Conservation (phyloP, 1,284 basidiomycete species). For the Ustilago trichophora region DNA sequence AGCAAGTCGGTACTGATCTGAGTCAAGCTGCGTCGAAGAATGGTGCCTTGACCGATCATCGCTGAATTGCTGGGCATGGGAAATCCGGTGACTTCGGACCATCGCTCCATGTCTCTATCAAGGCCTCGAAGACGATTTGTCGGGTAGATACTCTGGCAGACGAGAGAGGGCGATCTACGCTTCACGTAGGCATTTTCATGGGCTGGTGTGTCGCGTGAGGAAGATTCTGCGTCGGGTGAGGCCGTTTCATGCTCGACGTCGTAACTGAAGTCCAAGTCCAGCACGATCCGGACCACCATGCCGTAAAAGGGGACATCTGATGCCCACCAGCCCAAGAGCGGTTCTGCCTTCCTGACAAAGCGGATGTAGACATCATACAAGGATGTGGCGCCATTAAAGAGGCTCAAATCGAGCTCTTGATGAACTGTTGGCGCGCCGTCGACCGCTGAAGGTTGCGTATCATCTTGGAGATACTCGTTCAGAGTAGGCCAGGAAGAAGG, state of each 20-base stretch:
- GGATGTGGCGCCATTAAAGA: conserved; percentile 26
- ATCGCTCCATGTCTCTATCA: conserved; percentile 35
- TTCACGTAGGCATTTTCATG: background rate
- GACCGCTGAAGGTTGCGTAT: background rate
- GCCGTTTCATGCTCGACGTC: background rate
- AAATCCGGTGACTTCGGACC: conserved; percentile 34
- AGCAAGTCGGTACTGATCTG: conserved; percentile 36
- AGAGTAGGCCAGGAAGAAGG: conserved; percentile 26
- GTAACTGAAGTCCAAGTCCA: conserved; percentile 22
- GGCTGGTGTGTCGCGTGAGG: background rate
- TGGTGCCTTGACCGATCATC: conserved; percentile 38
- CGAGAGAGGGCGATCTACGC: conserved; percentile 19
- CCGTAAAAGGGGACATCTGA: conserved; percentile 44
- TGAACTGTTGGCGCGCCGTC: no score
- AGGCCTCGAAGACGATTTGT: conserved; percentile 42
- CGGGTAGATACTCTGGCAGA: conserved; percentile 41
- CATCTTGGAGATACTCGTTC: conserved; percentile 6
- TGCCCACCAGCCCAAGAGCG: conserved; percentile 49
- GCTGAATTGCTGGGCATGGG: conserved; percentile 36
- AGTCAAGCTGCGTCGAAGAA: conserved; percentile 27
- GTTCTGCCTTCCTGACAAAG: conserved; percentile 25
- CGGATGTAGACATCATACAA: conserved; percentile 31
- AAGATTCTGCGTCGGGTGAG: background rate
- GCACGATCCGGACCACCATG: conserved; percentile 35
- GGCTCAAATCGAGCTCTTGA: conserved; percentile 1